Evolutionary conservation across 805 yeast genomes (phyloP), one percentile per base, ranked within the genome.

Genomic region (Priceomyces haplophilus): DNA sequence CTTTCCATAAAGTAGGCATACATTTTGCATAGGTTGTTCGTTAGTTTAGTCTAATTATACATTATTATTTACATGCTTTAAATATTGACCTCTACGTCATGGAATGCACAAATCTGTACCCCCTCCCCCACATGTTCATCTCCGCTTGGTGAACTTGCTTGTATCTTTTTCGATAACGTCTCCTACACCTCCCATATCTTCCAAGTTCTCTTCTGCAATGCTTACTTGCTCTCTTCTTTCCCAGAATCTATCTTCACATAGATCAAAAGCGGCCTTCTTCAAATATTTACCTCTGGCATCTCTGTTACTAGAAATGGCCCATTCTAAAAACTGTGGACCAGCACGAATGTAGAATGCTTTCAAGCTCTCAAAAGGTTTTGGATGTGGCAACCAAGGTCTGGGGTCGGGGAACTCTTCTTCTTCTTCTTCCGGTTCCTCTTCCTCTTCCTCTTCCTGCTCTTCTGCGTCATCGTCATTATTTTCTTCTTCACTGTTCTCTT

Each of bases 171-270:
- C 96, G 7, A 91, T 70, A 29, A 91, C 82, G 45, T 87, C 95
- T 13, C 86, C 95, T 47, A 88, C 90, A 45, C 96, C 97, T 38
- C 95, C 95, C 61, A 85, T 58, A 53, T 89, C 96, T 64, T 91
- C 97, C 53, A 87, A 66, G 58, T 82, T 80, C 53, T 91, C 98
- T 66, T 91, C 99, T 39, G 87, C 85, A 32, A 80, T 76, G 60
- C 95, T 82, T 18, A 91, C 83, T 55, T 83, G 91, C 54, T 91
- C 98, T 67, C 97, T 82, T 69, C 98, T 85, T 61, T 91, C 98
- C 98, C 98, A 91, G 93, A 96, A 91, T 68, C 99, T 80, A 51
- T 85, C 91, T 64, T 90, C 96, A 61, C 93, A 85, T 47, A 91
- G 66, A 48, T 89, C 97, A 59, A 91, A 91, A 0, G 97, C 84